Conservation (phyloP, 345 rosid genomes). For the Aethionema arabicum region DNA sequence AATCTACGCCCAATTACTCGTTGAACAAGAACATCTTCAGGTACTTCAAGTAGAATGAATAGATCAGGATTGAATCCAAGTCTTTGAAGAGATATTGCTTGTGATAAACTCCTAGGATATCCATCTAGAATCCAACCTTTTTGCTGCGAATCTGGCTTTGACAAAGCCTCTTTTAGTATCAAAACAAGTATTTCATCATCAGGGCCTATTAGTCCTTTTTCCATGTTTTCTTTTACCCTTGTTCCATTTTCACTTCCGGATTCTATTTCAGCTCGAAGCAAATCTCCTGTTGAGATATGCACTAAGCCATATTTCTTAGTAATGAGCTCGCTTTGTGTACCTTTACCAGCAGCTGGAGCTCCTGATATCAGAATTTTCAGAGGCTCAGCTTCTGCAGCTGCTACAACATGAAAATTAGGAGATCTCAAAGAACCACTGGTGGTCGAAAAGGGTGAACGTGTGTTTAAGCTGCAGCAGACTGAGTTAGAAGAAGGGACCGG, state of each 20-base stretch:
- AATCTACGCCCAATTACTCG: conserved; percentile 79
- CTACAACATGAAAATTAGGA: neutral
- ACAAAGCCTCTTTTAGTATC: conserved; percentile 75
- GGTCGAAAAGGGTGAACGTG: neutral
- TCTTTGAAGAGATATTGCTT: conserved; percentile 62
- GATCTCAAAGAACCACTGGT: neutral
- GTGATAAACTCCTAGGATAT: conserved; percentile 76
- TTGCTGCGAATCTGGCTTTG: conserved; percentile 63
- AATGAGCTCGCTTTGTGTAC: conserved; percentile 88
- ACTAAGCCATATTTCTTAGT: conserved; percentile 68
- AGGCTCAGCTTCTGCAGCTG: conserved; percentile 30
- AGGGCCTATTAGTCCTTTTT: conserved; percentile 70
- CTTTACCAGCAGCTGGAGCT: conserved; percentile 92
- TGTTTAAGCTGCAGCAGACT: neutral
- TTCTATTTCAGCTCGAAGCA: conserved; percentile 67
- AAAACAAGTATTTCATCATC: conserved; percentile 64
- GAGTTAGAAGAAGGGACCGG: neutral
- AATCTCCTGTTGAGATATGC: conserved; percentile 82
- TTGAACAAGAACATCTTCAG: conserved; percentile 76
- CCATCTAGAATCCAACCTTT: conserved; percentile 94
- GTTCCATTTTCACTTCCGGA: conserved; percentile 75
- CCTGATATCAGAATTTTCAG: conserved; percentile 74
- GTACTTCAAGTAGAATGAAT: conserved; percentile 70
- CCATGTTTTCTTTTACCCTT: conserved; percentile 73
- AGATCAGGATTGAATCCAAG: conserved; percentile 61